phyloP scores from a whole-genome alignment of 768 basidiomycete species.

The Pisolithus sp. region DNA sequence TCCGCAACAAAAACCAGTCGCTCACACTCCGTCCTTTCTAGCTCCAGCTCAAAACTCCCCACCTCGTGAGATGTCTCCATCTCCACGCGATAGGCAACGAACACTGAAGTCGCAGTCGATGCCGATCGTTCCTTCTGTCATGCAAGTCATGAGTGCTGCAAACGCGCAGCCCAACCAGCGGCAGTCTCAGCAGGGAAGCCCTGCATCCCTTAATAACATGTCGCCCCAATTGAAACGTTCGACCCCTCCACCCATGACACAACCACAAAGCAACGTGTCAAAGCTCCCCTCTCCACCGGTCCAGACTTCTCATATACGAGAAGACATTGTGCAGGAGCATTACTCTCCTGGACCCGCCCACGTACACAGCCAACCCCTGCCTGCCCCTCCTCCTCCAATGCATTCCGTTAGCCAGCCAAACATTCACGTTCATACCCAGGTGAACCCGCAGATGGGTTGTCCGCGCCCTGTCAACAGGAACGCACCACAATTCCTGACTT shows the following conservation, averaged over 20 bases:
- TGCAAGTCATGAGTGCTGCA: constrained; percentile 43
- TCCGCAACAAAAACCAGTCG: constrained; percentile 2
- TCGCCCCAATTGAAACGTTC: constrained; percentile 31
- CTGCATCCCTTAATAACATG: constrained; percentile 26
- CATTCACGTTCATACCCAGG: constrained; percentile 24
- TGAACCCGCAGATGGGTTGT: constrained; percentile 39
- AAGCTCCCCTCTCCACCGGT: constrained; percentile 27
- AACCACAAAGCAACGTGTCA: constrained; percentile 25
- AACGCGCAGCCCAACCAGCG: constrained; percentile 34
- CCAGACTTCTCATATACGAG: constrained; percentile 23
- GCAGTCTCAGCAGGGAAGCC: constrained; percentile 28
- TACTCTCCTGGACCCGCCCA: constrained; percentile 34
- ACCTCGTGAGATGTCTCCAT: constrained; percentile 38
- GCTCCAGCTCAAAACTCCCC: constrained; percentile 25
- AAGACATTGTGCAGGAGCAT: constrained; percentile 32
- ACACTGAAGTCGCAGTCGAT: constrained; percentile 54
- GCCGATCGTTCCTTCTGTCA: constrained; percentile 53
- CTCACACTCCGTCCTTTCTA: constrained; percentile 7
- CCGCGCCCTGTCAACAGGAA: constrained; percentile 60
- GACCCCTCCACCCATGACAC: constrained; percentile 28
- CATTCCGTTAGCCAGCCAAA: constrained; percentile 26
- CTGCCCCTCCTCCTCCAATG: constrained; percentile 37
- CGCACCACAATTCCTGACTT: constrained; percentile 48
- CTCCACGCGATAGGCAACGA: constrained; percentile 43
- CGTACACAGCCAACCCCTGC: constrained; percentile 25